Conservation (phyloP, 306 rosid genomes). For the Begonia fuchsioides region DNA sequence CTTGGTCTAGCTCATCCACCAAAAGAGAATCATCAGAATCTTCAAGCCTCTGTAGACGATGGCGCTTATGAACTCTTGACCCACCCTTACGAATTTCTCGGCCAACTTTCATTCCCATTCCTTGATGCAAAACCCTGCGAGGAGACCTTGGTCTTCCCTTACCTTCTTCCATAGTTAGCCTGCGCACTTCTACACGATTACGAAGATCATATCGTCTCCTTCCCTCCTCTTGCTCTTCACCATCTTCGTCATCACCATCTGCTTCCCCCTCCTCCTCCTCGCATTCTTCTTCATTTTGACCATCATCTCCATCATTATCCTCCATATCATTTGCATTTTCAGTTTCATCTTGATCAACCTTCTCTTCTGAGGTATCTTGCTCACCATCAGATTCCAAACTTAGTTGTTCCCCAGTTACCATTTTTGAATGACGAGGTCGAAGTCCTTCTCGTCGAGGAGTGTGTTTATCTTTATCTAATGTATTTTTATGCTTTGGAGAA, state of each 20-base stretch:
- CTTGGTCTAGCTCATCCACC: constrained; percentile 93
- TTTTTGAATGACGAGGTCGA: constrained; percentile 75
- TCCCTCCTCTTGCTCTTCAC: constrained; percentile 84
- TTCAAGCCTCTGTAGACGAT: constrained; percentile 60
- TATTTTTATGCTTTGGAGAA: constrained; percentile 46
- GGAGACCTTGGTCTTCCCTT: constrained; percentile 75
- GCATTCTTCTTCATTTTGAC: constrained; percentile 48
- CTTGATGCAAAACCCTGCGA: constrained; percentile 80
- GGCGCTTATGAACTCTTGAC: constrained; percentile 85
- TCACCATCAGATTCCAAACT: constrained; percentile 53
- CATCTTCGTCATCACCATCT: constrained; percentile 65
- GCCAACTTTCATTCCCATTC: constrained; percentile 75
- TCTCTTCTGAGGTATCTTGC: constrained; percentile 55
- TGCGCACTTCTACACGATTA: constrained; percentile 76
- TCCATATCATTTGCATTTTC: constrained; percentile 77
- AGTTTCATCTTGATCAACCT: constrained; percentile 60
- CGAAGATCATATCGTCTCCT: constrained; percentile 92
- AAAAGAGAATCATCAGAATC: constrained; percentile 98
- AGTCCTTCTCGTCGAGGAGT: constrained; percentile 90
- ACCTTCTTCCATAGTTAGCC: constrained; percentile 75
- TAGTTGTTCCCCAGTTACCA: constrained; percentile 26
- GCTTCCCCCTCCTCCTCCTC: constrained; percentile 59
- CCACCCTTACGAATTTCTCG: constrained; percentile 94
- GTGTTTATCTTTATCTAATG: constrained; percentile 13
- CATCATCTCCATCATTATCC: constrained; percentile 78